These are phyloP conservation scores for Pestalotiopsis fici DNA, from an alignment of 2,329 filamentous ascomycete species.

Conservation along the genomic window DNA sequence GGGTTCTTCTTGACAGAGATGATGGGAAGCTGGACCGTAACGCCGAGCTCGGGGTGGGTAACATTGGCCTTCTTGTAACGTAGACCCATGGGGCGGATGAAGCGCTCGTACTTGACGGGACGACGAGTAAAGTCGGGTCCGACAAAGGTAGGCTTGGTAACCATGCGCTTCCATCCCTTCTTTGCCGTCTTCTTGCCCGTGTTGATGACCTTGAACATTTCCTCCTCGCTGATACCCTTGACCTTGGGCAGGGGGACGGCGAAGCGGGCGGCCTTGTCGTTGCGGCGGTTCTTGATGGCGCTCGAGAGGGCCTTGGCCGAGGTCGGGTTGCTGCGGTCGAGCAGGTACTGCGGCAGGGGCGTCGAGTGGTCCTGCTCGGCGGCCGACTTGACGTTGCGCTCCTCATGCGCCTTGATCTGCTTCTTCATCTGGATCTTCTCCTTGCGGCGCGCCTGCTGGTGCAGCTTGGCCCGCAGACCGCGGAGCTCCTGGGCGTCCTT, in stretches of 20 bases:
- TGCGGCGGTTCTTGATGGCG: slow-evolving; percentile 93
- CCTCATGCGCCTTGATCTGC: slow-evolving; percentile 90
- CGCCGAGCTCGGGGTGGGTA: slow-evolving; percentile 42
- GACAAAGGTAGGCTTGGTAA: slow-evolving; percentile 83
- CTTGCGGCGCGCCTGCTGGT: slow-evolving; percentile 89
- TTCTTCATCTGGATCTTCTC: slow-evolving; percentile 99
- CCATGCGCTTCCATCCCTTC: slow-evolving; percentile 67
- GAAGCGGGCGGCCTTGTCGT: slow-evolving; percentile 93
- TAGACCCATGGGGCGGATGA: slow-evolving; percentile 76
- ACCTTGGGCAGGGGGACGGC: slow-evolving; percentile 92
- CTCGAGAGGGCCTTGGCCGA: slow-evolving; percentile 71
- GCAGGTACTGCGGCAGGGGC: slow-evolving; percentile 87
- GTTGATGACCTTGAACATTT: slow-evolving; percentile 96
- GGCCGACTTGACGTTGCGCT: slow-evolving; percentile 88
- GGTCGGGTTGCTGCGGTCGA: slow-evolving; percentile 72
- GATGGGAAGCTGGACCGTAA: slow-evolving; percentile 86
- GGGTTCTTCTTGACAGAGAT: slow-evolving; percentile 73
- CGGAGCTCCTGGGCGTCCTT: slow-evolving; percentile 92
- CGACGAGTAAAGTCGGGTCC: slow-evolving; percentile 86
- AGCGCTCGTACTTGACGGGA: slow-evolving; percentile 75
- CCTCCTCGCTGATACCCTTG: slow-evolving; percentile 88
- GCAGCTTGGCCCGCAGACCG: slow-evolving; percentile 88
- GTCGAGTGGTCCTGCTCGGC: slow-evolving; percentile 77
- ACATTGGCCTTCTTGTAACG: slow-evolving; percentile 54
- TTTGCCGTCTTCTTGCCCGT: slow-evolving; percentile 90